A percentile compares a stretch with the other conserved stretches of the same genome.
phyloP scores from a whole-genome alignment of 1,139 yeast genomes.

The Candida sojae region DNA sequence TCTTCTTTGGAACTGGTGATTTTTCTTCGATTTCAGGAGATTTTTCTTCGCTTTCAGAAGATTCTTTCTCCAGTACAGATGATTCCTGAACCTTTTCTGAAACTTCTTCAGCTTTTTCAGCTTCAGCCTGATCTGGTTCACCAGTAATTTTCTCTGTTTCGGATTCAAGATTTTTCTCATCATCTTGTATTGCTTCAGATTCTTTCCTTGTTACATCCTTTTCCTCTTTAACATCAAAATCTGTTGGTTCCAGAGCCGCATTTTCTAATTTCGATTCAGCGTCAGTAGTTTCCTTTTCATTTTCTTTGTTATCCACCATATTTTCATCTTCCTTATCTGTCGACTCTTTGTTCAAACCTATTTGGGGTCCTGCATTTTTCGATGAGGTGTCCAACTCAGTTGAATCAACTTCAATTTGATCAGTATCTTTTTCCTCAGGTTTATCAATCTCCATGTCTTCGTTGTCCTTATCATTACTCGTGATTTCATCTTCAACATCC shows the following conservation, averaged over 20 bases:
- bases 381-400: neutral
- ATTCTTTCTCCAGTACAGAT: neutral
- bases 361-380: neutral
- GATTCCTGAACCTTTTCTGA: too few species aligned
- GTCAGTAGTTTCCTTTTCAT: neutral
- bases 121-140: neutral
- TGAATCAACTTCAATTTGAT: neutral
- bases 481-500: neutral
- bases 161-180: neutral
- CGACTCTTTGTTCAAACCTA: slow-evolving; percentile 4
- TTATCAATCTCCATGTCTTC: neutral
- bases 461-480: neutral
- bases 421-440: too few species aligned
- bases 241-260: slow-evolving; percentile 4
- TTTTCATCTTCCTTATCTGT: slow-evolving; percentile 9
- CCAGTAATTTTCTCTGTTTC: neutral
- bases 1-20: too few species aligned
- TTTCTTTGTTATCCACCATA: neutral
- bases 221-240: slow-evolving; percentile 1
- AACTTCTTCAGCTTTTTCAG: neutral
- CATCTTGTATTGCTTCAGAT: slow-evolving; percentile 7
- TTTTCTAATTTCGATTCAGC: neutral
- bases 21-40: neutral
- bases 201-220: slow-evolving; percentile 10
- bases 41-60: neutral